Conservation (phyloP, 2,329 filamentous ascomycete genomes). For the Zarea fungicola region DNA sequence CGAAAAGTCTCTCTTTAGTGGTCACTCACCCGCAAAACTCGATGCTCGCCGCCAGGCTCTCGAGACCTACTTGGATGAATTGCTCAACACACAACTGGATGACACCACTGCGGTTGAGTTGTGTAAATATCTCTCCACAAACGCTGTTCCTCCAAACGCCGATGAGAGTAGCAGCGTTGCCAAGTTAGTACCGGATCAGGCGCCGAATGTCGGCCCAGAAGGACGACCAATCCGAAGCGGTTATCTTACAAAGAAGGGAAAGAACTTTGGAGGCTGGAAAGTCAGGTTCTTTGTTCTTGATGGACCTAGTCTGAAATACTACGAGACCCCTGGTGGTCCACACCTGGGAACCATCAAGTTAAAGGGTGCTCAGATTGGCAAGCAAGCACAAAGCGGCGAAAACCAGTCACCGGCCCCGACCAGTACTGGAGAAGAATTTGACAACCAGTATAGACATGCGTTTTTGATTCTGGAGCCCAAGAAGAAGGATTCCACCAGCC, state of each 20-base stretch:
- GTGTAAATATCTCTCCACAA: slow-evolving; percentile 78
- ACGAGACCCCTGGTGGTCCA: slow-evolving; percentile 82
- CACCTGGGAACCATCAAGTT: slow-evolving; percentile 93
- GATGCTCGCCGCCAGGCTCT: slow-evolving; percentile 79
- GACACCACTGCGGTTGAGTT: slow-evolving; percentile 71
- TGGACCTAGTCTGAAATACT: slow-evolving; percentile 72
- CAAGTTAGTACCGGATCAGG: slow-evolving; percentile 20
- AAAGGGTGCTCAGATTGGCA: slow-evolving; percentile 85
- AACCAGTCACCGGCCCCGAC: slow-evolving; percentile 56
- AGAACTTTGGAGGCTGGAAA: slow-evolving; percentile 99
- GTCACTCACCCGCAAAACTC: slow-evolving; percentile 88
- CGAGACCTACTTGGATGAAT: slow-evolving; percentile 77
- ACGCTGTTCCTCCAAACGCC: slow-evolving; percentile 56
- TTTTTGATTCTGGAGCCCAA: slow-evolving; percentile 95
- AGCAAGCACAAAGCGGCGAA: slow-evolving; percentile 57
- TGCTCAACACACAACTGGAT: slow-evolving; percentile 79
- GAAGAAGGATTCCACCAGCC: slow-evolving; percentile 83
- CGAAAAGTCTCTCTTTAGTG: slow-evolving; percentile 80
- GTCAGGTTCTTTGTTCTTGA: slow-evolving; percentile 62
- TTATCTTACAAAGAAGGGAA: slow-evolving; percentile 92
- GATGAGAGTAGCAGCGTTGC: slow-evolving; percentile 44
- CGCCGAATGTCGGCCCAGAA: slow-evolving; percentile 48
- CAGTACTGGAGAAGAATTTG: slow-evolving; percentile 62
- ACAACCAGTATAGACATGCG: slow-evolving; percentile 94
- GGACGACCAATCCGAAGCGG: slow-evolving; percentile 72